Evolutionary conservation across 2,329 filamentous ascomycete genomes (phyloP).

Genomic region (Amylocarpus encephaloides): DNA sequence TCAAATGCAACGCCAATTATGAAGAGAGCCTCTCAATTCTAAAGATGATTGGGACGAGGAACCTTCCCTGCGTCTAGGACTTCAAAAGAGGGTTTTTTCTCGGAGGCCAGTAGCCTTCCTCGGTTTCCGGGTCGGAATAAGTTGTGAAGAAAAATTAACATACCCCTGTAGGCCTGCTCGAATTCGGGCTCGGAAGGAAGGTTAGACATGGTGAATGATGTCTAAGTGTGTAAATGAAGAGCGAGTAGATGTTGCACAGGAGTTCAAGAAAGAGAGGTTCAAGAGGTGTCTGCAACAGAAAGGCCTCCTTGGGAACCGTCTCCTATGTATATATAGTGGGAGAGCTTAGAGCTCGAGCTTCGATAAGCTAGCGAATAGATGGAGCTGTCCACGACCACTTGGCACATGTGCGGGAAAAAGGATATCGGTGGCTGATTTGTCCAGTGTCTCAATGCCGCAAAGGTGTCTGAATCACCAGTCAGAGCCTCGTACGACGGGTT

Average conservation of each 20-base stretch:
- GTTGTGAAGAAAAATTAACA: conserved; percentile 27
- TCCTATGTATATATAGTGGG: conserved; percentile 9
- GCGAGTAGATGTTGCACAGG: not conserved
- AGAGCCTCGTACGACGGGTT: not conserved
- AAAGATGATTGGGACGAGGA: too few species aligned
- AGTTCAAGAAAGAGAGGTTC: too few species aligned
- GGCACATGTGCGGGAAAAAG: conserved; percentile 4
- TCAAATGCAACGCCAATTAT: too few species aligned
- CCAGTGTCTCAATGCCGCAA: not conserved
- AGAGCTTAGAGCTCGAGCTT: conserved; percentile 2
- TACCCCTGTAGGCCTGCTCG: conserved; percentile 96
- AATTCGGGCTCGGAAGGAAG: conserved; percentile 90
- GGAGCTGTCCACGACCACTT: not conserved
- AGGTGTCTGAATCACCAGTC: not conserved
- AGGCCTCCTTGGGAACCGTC: not conserved
- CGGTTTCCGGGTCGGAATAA: not conserved
- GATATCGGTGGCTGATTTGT: conserved; percentile 6
- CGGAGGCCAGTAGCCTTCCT: too few species aligned
- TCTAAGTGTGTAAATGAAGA: not conserved
- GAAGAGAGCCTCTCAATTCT: too few species aligned
- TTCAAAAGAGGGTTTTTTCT: not conserved
- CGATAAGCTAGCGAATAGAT: conserved; percentile 1
- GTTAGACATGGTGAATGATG: conserved; percentile 60
- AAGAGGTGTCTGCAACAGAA: not conserved
- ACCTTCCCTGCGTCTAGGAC: too few species aligned